Evolutionary conservation across 495 filamentous ascomycete genomes (phyloP), one percentile per base, ranked within the genome.

Genomic region (Rhypophila decipiens): DNA sequence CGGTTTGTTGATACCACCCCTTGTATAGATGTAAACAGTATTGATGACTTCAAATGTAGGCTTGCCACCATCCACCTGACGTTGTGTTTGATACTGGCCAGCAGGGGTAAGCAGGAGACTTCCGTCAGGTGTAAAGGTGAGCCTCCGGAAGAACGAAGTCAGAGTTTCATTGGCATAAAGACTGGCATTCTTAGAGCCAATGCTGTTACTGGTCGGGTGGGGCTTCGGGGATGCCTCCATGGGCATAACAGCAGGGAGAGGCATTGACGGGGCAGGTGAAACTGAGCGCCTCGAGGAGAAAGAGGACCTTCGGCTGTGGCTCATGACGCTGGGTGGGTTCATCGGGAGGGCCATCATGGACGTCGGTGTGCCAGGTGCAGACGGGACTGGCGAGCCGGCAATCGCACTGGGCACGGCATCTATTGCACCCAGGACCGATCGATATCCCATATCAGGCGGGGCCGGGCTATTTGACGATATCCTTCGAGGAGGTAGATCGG

Each of bases 131-230:
- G 94, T 85, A 62, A 97, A 99, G 0, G 94, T 89, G 34, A 99
- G 70, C 27, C 94, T 80, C 36, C 94, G 78, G 71, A 99, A 99
- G 68, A 99, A 99, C 2, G 94, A 97, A 0, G 89, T 97, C 24
- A 96, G 80, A 0, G 90, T 96, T 67, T 99, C 94, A 49, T 95
- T 96, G n/a, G 86, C 88, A 65, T 99, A 99, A 31, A 97, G 83
- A 47, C 80, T 90, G 33, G 90, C 78, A 54, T 95, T 96, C 60
- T 81, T 84, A 36, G 88, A 78, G 3, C 85, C 87, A 31, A 84
- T 44, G 15, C 80, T 74, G 21, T 74, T 68, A 36, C 59, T 69
- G 27, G 73, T 65, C 20, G 75, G 49, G 29, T 77, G 79, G 8
- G 90, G 81, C 45, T 88, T 93, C 15, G 87, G 87, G 2, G 90